A percentile compares a stretch with the other conserved stretches of the same genome.
phyloP scores from a whole-genome alignment of 2,329 filamentous ascomycete species.

The Fusarium agapanthi region DNA sequence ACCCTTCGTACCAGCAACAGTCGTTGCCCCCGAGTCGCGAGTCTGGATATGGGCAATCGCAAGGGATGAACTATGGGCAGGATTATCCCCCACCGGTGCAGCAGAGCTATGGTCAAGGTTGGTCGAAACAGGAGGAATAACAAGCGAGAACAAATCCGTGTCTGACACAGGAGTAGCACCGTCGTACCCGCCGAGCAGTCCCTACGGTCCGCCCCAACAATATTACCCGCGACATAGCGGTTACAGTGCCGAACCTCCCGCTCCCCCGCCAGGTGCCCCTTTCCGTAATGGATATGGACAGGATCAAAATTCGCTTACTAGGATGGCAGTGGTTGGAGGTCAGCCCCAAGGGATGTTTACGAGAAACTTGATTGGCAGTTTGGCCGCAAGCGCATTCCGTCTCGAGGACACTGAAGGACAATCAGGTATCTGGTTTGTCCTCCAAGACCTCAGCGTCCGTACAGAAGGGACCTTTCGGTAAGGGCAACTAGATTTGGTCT shows the following conservation, averaged over 20 bases:
- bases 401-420: conserved; percentile 81
- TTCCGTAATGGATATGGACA: conserved; percentile 45
- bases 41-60: conserved; percentile 42
- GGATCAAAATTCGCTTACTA: conserved; percentile 44
- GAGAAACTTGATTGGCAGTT: conserved; percentile 90
- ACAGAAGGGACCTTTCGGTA: conserved; percentile 93
- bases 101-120: conserved; percentile 47
- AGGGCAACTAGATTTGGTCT: conserved; percentile 17
- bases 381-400: conserved; percentile 87
- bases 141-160: neutral
- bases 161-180: conserved; percentile 33
- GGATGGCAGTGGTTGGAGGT: conserved; percentile 51
- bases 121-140: neutral
- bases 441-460: conserved; percentile 93
- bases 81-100: conserved; percentile 46
- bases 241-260: conserved; percentile 43
- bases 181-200: conserved; percentile 44
- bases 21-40: conserved; percentile 52
- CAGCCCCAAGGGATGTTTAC: conserved; percentile 87
- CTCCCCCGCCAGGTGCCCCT: conserved; percentile 39
- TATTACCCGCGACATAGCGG: conserved; percentile 48
- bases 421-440: conserved; percentile 93
- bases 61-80: conserved; percentile 44
- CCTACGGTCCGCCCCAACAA: conserved; percentile 50
- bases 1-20: conserved; percentile 46